Conservation (phyloP, 495 filamentous ascomycete genomes). For the Podospora anserina region DNA sequence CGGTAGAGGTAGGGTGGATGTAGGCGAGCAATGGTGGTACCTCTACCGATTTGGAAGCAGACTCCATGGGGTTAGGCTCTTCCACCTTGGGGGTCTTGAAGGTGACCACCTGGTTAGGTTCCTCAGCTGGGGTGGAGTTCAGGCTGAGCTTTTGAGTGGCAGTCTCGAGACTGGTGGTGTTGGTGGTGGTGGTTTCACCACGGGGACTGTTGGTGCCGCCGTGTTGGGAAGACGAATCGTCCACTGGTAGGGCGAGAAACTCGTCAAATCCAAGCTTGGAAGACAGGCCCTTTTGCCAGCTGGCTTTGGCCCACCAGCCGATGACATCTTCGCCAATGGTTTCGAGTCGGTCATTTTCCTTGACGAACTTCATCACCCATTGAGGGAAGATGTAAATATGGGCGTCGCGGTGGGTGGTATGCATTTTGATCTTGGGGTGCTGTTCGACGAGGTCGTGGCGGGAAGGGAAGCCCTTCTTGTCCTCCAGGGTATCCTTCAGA, state of each 20-base stretch:
- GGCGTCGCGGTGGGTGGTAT: constrained; percentile 77
- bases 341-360: constrained; percentile 72
- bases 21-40: constrained; percentile 76
- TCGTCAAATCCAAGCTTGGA: constrained; percentile 71
- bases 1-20: constrained; percentile 53
- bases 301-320: constrained; percentile 91
- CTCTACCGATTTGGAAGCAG: constrained; percentile 41
- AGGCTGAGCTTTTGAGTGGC: constrained; percentile 16
- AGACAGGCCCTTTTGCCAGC: constrained; percentile 78
- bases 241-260: constrained; percentile 49
- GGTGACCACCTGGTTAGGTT: constrained; percentile 14
- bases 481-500: constrained; percentile 71
- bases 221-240: constrained; percentile 23
- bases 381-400: constrained; percentile 91
- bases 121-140: constrained; percentile 31
- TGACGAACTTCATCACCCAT: constrained; percentile 84
- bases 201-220: constrained; percentile 12
- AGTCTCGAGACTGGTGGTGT: background rate
- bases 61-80: constrained; percentile 13
- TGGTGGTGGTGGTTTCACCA: background rate
- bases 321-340: constrained; percentile 88
- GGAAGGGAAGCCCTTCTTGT: constrained; percentile 65
- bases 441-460: constrained; percentile 67
- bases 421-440: constrained; percentile 70
- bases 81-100: constrained; percentile 1